A percentile compares a stretch with the other conserved stretches of the same genome.
phyloP scores from a whole-genome alignment of 2,329 filamentous ascomycete genomes.

The Phialemonium atrogriseum region DNA sequence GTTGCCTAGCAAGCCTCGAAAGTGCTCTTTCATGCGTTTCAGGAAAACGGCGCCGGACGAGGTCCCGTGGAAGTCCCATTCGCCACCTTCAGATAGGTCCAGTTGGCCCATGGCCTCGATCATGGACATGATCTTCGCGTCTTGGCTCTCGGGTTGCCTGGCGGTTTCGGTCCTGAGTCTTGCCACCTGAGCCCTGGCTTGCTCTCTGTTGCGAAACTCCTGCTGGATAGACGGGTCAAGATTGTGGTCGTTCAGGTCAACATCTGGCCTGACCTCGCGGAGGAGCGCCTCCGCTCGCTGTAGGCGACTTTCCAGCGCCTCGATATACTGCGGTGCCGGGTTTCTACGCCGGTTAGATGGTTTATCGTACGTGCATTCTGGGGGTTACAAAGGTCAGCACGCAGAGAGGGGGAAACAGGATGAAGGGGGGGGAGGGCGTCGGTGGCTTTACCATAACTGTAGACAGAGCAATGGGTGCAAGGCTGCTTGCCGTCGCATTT shows the following conservation, averaged over 20 bases:
- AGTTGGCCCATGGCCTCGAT: slow-evolving; percentile 86
- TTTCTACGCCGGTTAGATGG: slow-evolving; percentile 87
- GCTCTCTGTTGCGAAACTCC: slow-evolving; percentile 51
- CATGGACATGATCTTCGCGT: slow-evolving; percentile 83
- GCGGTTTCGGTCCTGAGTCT: slow-evolving; percentile 28
- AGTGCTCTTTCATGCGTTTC: slow-evolving; percentile 77
- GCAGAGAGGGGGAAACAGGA: slow-evolving; percentile 4
- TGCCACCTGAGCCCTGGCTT: slow-evolving; percentile 35
- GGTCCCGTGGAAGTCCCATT: slow-evolving; percentile 92
- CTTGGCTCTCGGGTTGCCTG: slow-evolving; percentile 38
- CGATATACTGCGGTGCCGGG: slow-evolving; percentile 86
- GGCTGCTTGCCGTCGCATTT: slow-evolving; percentile 83
- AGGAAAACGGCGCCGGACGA: slow-evolving; percentile 90
- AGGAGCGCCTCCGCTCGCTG: slow-evolving; percentile 77
- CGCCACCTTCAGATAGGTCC: slow-evolving; percentile 82
- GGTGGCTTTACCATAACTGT: slow-evolving; percentile 73
- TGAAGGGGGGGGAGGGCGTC: slow-evolving; percentile 1
- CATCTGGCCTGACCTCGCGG: slow-evolving; percentile 70
- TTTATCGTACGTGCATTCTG: slow-evolving; percentile 93
- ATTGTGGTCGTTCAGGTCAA: slow-evolving; percentile 77
- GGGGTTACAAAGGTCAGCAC: slow-evolving; percentile 18
- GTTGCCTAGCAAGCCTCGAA: slow-evolving; percentile 66
- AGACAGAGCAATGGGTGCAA: slow-evolving; percentile 93
- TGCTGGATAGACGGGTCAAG: slow-evolving; percentile 71
- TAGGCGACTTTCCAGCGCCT: slow-evolving; percentile 74